Evolutionary conservation across 768 basidiomycete genomes (phyloP).

Genomic region (Phylloporus rhodoxanthus): DNA sequence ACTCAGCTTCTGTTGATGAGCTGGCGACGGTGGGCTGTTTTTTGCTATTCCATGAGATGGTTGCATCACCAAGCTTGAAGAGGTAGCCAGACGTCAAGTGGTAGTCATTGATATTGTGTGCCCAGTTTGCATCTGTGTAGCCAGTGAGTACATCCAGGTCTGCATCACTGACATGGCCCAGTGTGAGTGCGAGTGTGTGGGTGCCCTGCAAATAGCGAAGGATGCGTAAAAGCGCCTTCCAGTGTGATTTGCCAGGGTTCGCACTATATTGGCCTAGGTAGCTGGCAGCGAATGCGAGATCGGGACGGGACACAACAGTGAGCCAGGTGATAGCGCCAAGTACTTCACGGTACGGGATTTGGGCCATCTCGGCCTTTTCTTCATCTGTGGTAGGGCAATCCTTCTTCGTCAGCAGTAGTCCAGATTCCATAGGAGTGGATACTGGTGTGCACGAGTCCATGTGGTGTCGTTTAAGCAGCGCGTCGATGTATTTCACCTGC

Average conservation of each 20-base stretch:
- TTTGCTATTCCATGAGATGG: slow-evolving; percentile 26
- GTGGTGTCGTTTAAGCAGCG: neutral
- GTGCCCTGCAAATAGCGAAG: slow-evolving; percentile 9
- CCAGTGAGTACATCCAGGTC: slow-evolving; percentile 27
- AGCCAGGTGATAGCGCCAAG: slow-evolving; percentile 2
- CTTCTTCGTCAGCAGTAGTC: neutral
- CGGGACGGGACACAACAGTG: neutral
- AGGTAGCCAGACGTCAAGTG: neutral
- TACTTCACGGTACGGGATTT: neutral
- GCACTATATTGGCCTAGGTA: neutral
- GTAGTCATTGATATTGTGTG: neutral
- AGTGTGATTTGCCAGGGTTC: slow-evolving; percentile 4
- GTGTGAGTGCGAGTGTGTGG: neutral
- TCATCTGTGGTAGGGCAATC: neutral
- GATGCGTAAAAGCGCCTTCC: slow-evolving; percentile 11
- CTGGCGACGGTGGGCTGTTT: slow-evolving; percentile 32
- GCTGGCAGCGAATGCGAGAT: neutral
- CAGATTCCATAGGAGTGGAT: neutral
- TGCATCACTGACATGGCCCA: neutral
- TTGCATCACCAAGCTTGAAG: neutral
- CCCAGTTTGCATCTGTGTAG: neutral
- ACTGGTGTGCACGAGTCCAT: neutral
- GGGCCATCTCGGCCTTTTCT: neutral
- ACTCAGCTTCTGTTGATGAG: slow-evolving; percentile 37
- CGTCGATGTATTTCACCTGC: neutral